Base-by-base conservation (phyloP, 2,329 filamentous ascomycete genomes). In the Colletotrichum cereale region DNA sequence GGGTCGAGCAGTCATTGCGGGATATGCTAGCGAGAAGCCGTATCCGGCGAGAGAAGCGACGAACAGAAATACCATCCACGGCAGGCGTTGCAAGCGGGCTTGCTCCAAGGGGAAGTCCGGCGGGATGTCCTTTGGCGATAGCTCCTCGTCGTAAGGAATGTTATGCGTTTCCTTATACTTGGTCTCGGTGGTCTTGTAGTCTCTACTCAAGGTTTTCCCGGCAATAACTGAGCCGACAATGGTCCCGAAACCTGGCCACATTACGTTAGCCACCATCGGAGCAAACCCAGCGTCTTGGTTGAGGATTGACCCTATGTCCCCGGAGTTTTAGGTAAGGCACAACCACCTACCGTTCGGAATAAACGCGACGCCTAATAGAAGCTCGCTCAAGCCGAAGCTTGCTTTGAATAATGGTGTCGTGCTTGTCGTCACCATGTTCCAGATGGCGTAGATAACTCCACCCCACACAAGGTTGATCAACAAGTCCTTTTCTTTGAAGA, bases 371-470 rank as follows among this genome's bases (percentile, higher is more conserved):
- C 78, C 78, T 6, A 79, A 40, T 7, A 74, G 47, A 7, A 76
- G 63, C 57, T 79, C 75, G 60, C 57, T 73, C 3, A 79, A 72
- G 5, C 74, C 0, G 29, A 78, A 78, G 2, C 75, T 68, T 47
- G 64, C 44, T 62, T 81, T 78, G 62, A 85, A 81, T 1, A 82
- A 58, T 0, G 76, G 75, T 0, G 83, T 82, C 2, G 84, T 85
- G 24, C 78, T 82, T 2, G 82, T 80, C 7, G 82, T 84, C 2
- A 86, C 82, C 84, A 87, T 86, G 40, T 81, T 85, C 83, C 84
- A 86, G 7, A 83, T 79, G 0, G 84, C 79, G 55, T 79, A 77
- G 57, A 77, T 63, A 12, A 79, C 68, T 8, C 79, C 79, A 38
- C 83, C 83, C 71, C 82, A 86, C 5, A 85, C 65, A 3, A 87